phyloP scores from a whole-genome alignment of 2,329 filamentous ascomycete species.

The Colletotrichum tofieldiae region DNA sequence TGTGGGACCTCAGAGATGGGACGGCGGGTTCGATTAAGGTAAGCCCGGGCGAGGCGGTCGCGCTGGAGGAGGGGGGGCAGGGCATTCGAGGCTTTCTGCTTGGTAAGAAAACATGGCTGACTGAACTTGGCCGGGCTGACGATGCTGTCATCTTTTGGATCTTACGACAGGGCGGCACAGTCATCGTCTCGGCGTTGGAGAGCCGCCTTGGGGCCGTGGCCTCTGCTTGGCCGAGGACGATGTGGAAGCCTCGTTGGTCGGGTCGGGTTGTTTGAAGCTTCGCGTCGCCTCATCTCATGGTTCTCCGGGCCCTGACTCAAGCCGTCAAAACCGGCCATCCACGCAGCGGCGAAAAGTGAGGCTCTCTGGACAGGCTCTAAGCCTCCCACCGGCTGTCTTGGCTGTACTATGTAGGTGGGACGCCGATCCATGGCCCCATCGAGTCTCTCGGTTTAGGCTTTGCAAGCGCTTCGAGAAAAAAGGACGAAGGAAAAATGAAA shows the following conservation, averaged over 20 bases:
- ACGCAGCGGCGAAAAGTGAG: background rate
- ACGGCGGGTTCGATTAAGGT: constrained; percentile 33
- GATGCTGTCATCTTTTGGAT: constrained; percentile 14
- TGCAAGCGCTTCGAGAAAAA: background rate
- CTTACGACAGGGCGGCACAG: constrained; percentile 9
- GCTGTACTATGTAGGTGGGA: background rate
- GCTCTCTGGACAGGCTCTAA: background rate
- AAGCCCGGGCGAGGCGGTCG: constrained; percentile 33
- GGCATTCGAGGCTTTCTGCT: background rate
- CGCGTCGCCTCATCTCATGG: background rate
- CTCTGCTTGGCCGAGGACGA: background rate
- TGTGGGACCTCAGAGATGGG: constrained; percentile 12
- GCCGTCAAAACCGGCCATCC: background rate
- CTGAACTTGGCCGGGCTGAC: constrained; percentile 7
- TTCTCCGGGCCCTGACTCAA: background rate
- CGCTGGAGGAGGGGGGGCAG: constrained; percentile 8
- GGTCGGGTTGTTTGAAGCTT: background rate
- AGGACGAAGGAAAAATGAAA: background rate
- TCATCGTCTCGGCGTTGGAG: constrained; percentile 28
- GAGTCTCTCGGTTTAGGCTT: background rate
- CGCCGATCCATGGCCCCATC: background rate
- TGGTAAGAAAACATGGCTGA: background rate
- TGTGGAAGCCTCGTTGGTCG: background rate
- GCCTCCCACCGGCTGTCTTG: background rate
- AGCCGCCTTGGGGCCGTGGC: background rate